phyloP scores from a whole-genome alignment of 331 rosid genomes.

The Malus hybrid region DNA sequence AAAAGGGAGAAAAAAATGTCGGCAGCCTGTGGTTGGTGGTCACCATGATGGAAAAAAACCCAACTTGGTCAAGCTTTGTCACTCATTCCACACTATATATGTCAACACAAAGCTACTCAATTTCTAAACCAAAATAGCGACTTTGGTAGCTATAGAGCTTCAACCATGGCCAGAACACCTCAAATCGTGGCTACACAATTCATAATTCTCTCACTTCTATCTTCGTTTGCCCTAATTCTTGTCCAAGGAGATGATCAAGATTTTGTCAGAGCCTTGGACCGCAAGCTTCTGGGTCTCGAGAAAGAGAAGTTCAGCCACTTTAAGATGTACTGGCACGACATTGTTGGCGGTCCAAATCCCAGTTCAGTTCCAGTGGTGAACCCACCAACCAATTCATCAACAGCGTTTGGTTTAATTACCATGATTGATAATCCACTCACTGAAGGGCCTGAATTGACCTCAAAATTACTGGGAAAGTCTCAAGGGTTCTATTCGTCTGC shows the following conservation, averaged over 20 bases:
- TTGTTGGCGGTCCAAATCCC: constrained; percentile 22
- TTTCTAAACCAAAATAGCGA: background rate
- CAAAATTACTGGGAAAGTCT: constrained; percentile 22
- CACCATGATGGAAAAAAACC: background rate
- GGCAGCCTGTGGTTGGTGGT: background rate
- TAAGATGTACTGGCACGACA: constrained; percentile 40
- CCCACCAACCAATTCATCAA: constrained; percentile 15
- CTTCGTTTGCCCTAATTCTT: background rate
- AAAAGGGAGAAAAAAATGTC: background rate
- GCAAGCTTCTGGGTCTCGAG: constrained; percentile 15
- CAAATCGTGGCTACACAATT: background rate
- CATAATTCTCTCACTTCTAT: constrained; percentile 16
- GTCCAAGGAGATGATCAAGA: constrained; percentile 3
- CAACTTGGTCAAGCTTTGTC: background rate
- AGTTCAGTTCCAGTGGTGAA: constrained; percentile 9
- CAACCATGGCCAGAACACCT: constrained; percentile 18
- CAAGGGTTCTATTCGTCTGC: constrained; percentile 33
- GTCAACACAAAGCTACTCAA: background rate
- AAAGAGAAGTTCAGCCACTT: constrained; percentile 47
- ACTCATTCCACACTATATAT: background rate
- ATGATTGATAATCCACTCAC: constrained; percentile 33
- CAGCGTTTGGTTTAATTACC: constrained; percentile 1
- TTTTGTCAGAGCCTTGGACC: constrained; percentile 19
- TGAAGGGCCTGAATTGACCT: constrained; percentile 18
- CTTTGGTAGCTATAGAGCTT: background rate